These are phyloP conservation scores for Hanseniaspora guilliermondii DNA, from an alignment of 805 yeast genomes.

Conservation along the genomic window DNA sequence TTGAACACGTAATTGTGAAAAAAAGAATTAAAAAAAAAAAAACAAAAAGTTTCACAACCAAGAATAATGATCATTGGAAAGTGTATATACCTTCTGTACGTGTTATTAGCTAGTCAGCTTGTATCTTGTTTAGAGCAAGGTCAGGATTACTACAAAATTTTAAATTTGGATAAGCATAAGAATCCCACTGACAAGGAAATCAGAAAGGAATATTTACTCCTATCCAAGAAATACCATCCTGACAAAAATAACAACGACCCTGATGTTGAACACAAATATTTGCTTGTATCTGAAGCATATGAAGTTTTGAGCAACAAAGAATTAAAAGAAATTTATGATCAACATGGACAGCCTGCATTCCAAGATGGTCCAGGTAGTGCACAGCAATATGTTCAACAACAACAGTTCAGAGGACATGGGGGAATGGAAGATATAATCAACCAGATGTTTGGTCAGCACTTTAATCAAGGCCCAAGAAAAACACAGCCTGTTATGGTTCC, in stretches of 20 bases:
- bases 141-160: constrained; percentile 42
- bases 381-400: constrained; percentile 18
- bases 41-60: background rate
- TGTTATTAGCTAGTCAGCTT: background rate
- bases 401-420: constrained; percentile 30
- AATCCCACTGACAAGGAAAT: constrained; percentile 69
- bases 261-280: constrained; percentile 71
- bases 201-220: constrained; percentile 68
- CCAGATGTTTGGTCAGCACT: constrained; percentile 31
- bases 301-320: constrained; percentile 67
- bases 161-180: constrained; percentile 45
- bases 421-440: constrained; percentile 28
- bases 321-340: constrained; percentile 57
- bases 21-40: background rate
- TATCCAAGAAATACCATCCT: constrained; percentile 83
- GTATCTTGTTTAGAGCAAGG: constrained; percentile 7
- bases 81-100: background rate
- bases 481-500: constrained; percentile 54
- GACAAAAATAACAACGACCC: constrained; percentile 75
- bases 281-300: constrained; percentile 88
- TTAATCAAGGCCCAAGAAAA: constrained; percentile 33
- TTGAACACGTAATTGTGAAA: background rate
- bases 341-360: constrained; percentile 64
- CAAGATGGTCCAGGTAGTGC: constrained; percentile 33
- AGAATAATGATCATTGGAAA: background rate